Evolutionary conservation across 2,329 filamentous ascomycete species (phyloP).

Genomic region (Alternaria gaisen): DNA sequence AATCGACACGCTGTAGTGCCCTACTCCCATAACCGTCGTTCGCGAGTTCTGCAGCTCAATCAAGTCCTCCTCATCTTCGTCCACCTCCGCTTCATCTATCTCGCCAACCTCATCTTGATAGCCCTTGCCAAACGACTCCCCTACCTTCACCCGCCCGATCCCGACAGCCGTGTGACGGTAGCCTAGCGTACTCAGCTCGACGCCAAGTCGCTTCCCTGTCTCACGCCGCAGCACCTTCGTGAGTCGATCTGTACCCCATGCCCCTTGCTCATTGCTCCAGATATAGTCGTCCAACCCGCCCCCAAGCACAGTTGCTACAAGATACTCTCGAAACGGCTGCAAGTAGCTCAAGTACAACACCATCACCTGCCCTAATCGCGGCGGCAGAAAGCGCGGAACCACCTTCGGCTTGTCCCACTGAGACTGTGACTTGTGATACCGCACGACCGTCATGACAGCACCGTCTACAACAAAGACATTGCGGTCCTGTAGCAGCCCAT

Average conservation of each 20-base stretch:
- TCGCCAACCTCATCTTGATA: slow-evolving; percentile 28
- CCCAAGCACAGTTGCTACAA: slow-evolving; percentile 21
- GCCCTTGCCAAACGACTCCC: slow-evolving; percentile 22
- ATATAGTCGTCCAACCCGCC: slow-evolving; percentile 20
- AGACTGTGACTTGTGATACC: slow-evolving; percentile 37
- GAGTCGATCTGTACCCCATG: slow-evolving; percentile 1
- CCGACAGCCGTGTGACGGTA: slow-evolving; percentile 26
- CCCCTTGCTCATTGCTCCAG: background rate
- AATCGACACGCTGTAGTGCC: slow-evolving; percentile 15
- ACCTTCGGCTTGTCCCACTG: slow-evolving; percentile 36
- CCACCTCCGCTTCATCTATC: slow-evolving; percentile 29
- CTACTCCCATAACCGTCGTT: slow-evolving; percentile 14
- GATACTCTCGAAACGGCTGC: slow-evolving; percentile 30
- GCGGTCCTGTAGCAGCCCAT: slow-evolving; percentile 18
- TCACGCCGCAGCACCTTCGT: slow-evolving; percentile 24
- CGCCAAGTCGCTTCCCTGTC: slow-evolving; percentile 23
- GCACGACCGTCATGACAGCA: slow-evolving; percentile 25
- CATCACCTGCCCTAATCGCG: slow-evolving; percentile 29
- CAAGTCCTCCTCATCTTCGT: slow-evolving; percentile 15
- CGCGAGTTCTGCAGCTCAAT: slow-evolving; percentile 22
- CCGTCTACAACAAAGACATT: slow-evolving; percentile 32
- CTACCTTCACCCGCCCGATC: slow-evolving; percentile 20
- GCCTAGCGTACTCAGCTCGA: slow-evolving; percentile 22
- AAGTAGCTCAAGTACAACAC: slow-evolving; percentile 31
- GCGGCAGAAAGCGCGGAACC: slow-evolving; percentile 32